A percentile compares a stretch with the other conserved stretches of the same genome.
These are phyloP conservation scores for Aspergillus sp. DNA, from an alignment of 2,329 filamentous ascomycete species.

Conservation along the genomic window DNA sequence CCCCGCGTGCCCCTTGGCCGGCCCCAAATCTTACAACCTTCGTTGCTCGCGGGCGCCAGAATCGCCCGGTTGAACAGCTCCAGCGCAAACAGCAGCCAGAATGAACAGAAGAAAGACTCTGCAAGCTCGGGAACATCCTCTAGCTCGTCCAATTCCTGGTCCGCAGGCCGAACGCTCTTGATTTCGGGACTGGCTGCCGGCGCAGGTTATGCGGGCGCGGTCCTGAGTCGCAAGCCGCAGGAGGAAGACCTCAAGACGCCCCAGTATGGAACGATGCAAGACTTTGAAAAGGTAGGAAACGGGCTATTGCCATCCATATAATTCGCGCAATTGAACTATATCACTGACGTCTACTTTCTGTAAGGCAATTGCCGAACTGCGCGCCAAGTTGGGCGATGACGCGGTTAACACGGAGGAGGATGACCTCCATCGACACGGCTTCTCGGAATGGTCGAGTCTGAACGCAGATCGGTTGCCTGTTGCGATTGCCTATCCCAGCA, in stretches of 20 bases:
- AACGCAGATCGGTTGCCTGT: slow-evolving; percentile 63
- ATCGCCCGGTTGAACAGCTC: slow-evolving; percentile 20
- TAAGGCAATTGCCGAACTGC: slow-evolving; percentile 57
- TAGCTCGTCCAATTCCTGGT: slow-evolving; percentile 37
- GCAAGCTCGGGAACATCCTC: slow-evolving; percentile 14
- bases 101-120: slow-evolving; percentile 12
- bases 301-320: neutral
- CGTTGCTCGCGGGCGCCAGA: slow-evolving; percentile 5
- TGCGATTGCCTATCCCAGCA: slow-evolving; percentile 63
- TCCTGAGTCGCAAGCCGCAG: slow-evolving; percentile 32
- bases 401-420: slow-evolving; percentile 63
- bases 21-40: slow-evolving; percentile 14
- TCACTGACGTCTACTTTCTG: slow-evolving; percentile 6
- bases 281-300: slow-evolving; percentile 37
- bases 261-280: slow-evolving; percentile 36
- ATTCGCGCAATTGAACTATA: neutral
- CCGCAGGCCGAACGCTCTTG: slow-evolving; percentile 46
- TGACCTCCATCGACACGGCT: slow-evolving; percentile 62
- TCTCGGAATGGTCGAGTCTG: slow-evolving; percentile 68
- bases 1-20: slow-evolving; percentile 22
- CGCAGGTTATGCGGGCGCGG: slow-evolving; percentile 52
- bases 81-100: neutral
- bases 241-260: slow-evolving; percentile 20
- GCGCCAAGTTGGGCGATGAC: slow-evolving; percentile 54
- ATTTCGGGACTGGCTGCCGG: slow-evolving; percentile 50